These are phyloP conservation scores for Saprolegnia parasitica DNA, from an alignment of 352 stramenopile genomes.

Conservation along the genomic window DNA sequence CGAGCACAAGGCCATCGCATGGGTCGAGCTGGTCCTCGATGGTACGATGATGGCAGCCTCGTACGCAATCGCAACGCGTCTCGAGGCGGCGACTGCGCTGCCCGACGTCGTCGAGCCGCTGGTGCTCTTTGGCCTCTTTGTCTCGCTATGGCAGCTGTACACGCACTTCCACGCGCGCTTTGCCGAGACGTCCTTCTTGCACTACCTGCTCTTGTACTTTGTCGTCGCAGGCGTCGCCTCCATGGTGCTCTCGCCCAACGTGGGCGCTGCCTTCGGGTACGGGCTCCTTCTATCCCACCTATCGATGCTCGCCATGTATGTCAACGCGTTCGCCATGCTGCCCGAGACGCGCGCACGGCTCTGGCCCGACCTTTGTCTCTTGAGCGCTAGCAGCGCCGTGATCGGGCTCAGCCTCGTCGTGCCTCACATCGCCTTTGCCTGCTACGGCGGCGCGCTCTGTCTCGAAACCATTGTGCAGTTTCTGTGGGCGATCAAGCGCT, in stretches of 20 bases:
- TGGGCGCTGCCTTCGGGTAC: not conserved
- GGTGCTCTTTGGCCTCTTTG: conserved; percentile 6
- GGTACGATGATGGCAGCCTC: conserved; percentile 12
- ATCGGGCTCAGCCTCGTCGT: not conserved
- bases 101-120: not conserved
- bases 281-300: conserved; percentile 6
- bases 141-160: conserved; percentile 5
- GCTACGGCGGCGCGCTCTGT: not conserved
- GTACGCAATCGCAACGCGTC: not conserved
- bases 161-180: conserved; percentile 24
- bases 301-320: conserved; percentile 2
- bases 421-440: not conserved
- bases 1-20: conserved; percentile 19
- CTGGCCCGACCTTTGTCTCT: not conserved
- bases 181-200: conserved; percentile 16
- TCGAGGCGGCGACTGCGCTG: not conserved
- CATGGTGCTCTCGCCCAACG: conserved; percentile 9
- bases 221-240: not conserved
- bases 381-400: not conserved
- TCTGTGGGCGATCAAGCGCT: not conserved
- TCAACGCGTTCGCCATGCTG: conserved; percentile 6
- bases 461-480: not conserved
- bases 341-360: not conserved
- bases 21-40: conserved; percentile 23
- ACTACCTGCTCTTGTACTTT: conserved; percentile 19